phyloP scores from a whole-genome alignment of 345 rosid species.

The Eucalyptus pauciflora region DNA sequence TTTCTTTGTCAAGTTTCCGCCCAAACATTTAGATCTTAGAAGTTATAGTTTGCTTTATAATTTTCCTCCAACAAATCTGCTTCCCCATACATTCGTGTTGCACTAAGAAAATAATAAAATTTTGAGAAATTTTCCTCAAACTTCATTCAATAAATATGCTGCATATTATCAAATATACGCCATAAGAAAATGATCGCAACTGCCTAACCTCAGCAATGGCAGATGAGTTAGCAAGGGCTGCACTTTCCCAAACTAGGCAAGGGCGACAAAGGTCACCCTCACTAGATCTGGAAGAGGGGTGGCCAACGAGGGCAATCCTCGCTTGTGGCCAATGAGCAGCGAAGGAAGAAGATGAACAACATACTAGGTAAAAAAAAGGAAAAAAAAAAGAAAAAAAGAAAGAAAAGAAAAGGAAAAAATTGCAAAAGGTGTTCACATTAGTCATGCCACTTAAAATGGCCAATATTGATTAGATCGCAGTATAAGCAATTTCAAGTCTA shows the following conservation, averaged over 20 bases:
- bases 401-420: neutral
- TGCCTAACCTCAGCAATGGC: neutral
- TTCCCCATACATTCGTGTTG: neutral
- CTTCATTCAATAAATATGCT: neutral
- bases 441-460: neutral
- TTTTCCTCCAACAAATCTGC: neutral
- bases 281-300: neutral
- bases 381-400: too few species aligned
- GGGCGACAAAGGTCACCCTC: neutral
- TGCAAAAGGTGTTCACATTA: neutral
- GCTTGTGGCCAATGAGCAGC: neutral
- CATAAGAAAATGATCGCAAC: neutral
- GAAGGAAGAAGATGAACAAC: neutral
- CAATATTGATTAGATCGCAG: accelerated
- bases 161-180: neutral
- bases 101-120: neutral
- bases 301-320: neutral
- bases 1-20: neutral
- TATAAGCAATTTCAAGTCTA: neutral
- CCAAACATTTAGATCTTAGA: neutral
- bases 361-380: neutral
- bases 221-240: neutral
- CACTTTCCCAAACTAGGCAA: neutral
- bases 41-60: neutral
- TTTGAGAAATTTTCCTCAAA: neutral